Evolutionary conservation across 2,329 filamentous ascomycete genomes (phyloP).

Genomic region (Venturia oleaginea): DNA sequence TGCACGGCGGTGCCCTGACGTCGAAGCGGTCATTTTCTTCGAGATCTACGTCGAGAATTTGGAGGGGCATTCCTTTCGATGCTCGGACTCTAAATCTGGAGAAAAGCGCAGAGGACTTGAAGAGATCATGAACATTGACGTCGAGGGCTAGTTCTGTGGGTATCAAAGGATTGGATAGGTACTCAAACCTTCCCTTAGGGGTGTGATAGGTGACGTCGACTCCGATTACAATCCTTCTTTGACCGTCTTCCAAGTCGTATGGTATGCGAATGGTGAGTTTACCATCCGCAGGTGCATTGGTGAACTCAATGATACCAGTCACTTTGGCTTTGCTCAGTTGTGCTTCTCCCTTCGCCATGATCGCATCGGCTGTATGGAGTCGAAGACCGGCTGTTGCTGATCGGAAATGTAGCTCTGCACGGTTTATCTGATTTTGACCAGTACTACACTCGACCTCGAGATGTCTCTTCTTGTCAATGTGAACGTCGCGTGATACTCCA

Average conservation of each 20-base stretch:
- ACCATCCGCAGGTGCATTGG: constrained; percentile 34
- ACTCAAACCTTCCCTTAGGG: constrained; percentile 53
- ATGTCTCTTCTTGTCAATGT: constrained; percentile 69
- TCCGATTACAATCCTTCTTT: constrained; percentile 60
- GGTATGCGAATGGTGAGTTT: constrained; percentile 58
- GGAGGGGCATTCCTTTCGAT: constrained; percentile 63
- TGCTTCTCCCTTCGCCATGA: constrained; percentile 32
- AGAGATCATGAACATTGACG: constrained; percentile 94
- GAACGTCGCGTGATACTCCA: constrained; percentile 58
- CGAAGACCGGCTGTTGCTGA: constrained; percentile 53
- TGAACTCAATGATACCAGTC: constrained; percentile 38
- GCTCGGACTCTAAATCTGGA: constrained; percentile 89
- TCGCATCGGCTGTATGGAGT: constrained; percentile 44
- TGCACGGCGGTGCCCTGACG: constrained; percentile 46
- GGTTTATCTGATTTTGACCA: constrained; percentile 60
- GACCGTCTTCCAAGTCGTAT: constrained; percentile 73
- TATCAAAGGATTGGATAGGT: constrained; percentile 53
- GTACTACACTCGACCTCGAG: constrained; percentile 65
- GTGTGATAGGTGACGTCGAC: constrained; percentile 71
- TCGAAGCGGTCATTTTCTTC: constrained; percentile 60
- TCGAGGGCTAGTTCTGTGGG: constrained; percentile 73
- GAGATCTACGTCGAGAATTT: constrained; percentile 62
- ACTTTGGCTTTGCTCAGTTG: constrained; percentile 28
- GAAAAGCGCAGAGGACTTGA: constrained; percentile 73
- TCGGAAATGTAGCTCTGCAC: constrained; percentile 43